Base-by-base conservation (phyloP, 1,139 yeast genomes). In the Debaryomycetaceae sp. region DNA sequence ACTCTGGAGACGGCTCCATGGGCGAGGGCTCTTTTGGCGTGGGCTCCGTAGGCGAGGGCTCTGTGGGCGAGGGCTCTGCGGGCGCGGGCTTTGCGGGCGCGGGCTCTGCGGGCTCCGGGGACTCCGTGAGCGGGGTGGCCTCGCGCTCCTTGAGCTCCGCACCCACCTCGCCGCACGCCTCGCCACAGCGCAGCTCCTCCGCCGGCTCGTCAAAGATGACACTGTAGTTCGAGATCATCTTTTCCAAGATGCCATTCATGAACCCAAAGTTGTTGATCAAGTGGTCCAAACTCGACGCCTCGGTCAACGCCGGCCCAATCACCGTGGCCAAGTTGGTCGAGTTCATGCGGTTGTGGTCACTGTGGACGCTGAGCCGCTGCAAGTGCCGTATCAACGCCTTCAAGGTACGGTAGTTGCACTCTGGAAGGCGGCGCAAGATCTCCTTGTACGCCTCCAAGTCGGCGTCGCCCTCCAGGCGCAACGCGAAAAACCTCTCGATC, bases 241-340 rank as follows among this genome's bases (percentile, higher is more conserved):
- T 71, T 43, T 75, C 81, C 42, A 75, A 58, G 12, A 73, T 56
- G 27, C 65, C 63, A 44, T 73, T 75, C 70, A 75, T 73, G 39
- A 71, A 61, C 6, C 81, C 80, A 51, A 75, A 75, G 40, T 65
- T 68, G 37, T 61, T 63, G 25, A 69, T 61, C 43, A 71, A 56
- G n/a, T 65, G 53, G 18, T 68, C 74, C 34, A 75, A 65, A 27
- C 54, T 58, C 41, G 75, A 65, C n/a, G 78, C 76, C 42, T 75
- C 81, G 3, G 78, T 72, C 34, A 75, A 63, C 4, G 78, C 75
- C 2, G 80, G 80, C 1, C 80, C 80, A 40, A 75, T 64, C 14
- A 84, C 94, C 35, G 88, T 84, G 8, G 94, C 91, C 46, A 84
- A 59, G 48, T 84, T 84, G 6, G 83, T 79, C 3, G 88, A 72